Evolutionary conservation across 768 basidiomycete genomes (phyloP).

Genomic region (Dioszegia crocea): DNA sequence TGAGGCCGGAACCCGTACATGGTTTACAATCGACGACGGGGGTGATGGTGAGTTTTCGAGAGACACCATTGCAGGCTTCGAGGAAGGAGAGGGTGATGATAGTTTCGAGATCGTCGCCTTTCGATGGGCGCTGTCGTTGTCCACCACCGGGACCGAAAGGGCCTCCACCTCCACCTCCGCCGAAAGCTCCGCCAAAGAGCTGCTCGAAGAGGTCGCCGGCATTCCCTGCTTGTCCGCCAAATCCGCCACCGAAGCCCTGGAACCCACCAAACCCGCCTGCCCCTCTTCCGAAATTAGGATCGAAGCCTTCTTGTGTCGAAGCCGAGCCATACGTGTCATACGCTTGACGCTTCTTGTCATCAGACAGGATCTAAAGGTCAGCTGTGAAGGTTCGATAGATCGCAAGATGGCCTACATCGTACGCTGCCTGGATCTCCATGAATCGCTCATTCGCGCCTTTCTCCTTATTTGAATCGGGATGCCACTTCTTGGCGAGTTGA

Average conservation of each 20-base stretch:
- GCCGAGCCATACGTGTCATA: conserved; percentile 91
- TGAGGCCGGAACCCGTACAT: conserved; percentile 82
- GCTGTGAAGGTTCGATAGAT: not conserved
- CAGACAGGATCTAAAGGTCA: conserved; percentile 70
- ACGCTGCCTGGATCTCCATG: conserved; percentile 92
- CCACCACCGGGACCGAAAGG: conserved; percentile 52
- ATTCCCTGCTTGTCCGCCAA: conserved; percentile 48
- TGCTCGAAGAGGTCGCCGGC: conserved; percentile 75
- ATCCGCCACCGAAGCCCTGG: conserved; percentile 60
- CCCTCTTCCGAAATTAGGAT: conserved; percentile 71
- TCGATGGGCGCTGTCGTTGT: conserved; percentile 51
- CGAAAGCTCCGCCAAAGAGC: conserved; percentile 63
- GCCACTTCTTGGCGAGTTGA: conserved; percentile 91
- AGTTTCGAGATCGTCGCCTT: conserved; percentile 79
- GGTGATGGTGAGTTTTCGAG: conserved; percentile 67
- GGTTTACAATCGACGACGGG: conserved; percentile 78
- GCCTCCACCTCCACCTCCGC: conserved; percentile 54
- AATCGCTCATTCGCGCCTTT: conserved; percentile 86
- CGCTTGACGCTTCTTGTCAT: conserved; percentile 83
- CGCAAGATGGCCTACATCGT: conserved; percentile 64
- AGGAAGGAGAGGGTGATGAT: conserved; percentile 73
- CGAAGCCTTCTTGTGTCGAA: conserved; percentile 89
- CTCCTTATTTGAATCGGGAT: conserved; percentile 88
- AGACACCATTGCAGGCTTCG: conserved; percentile 89
- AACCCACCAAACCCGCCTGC: conserved; percentile 71